A percentile compares a stretch with the other conserved stretches of the same genome.
Conservation (phyloP, 2,329 filamentous ascomycete species). For the Scedosporium minutisporum region DNA sequence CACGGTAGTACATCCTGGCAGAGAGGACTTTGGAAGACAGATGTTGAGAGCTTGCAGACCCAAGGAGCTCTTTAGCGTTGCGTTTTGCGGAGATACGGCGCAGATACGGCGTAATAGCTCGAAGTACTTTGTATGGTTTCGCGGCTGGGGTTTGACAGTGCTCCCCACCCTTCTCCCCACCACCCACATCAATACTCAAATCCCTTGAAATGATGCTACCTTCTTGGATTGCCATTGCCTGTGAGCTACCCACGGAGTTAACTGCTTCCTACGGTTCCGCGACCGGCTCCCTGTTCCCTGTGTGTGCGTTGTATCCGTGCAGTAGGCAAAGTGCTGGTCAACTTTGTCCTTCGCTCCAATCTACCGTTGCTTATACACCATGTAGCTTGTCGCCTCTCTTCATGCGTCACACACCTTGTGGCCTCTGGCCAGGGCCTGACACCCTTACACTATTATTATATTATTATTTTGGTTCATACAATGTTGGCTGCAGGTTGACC, state of each 20-base stretch:
- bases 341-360: no score
- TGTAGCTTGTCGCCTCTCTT: no score
- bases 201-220: not conserved
- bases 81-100: not conserved
- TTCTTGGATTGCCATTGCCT: not conserved
- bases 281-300: not conserved
- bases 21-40: no score
- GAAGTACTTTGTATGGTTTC: not conserved
- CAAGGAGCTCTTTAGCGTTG: no score
- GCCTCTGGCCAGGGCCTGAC: not conserved
- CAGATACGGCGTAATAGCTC: not conserved
- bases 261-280: not conserved
- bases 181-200: not conserved
- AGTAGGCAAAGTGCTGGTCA: no score
- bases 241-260: not conserved
- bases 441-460: no score
- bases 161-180: not conserved
- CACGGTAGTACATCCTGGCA: no score
- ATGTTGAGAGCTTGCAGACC: no score
- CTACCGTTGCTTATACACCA: no score
- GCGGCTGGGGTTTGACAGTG: not conserved
- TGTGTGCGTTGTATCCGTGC: not conserved
- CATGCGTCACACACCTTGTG: no score
- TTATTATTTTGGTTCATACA: not conserved
- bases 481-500: not conserved